phyloP scores from a whole-genome alignment of 768 basidiomycete species.

The Suillus variegatus region DNA sequence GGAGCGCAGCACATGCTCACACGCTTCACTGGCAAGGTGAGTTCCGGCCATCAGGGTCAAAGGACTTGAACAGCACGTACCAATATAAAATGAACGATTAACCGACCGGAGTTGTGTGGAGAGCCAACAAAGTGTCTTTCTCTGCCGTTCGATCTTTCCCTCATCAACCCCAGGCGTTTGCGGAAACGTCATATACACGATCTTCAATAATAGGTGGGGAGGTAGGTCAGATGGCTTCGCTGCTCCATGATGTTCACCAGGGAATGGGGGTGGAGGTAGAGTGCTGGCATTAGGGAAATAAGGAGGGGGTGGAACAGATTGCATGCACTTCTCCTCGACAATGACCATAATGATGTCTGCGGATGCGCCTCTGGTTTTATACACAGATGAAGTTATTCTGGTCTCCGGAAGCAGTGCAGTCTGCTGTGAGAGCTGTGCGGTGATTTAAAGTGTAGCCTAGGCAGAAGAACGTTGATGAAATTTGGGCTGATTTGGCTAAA shows the following conservation, averaged over 20 bases:
- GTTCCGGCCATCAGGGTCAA: background rate
- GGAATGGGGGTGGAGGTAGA: slow-evolving; percentile 38
- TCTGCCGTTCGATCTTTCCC: slow-evolving; percentile 49
- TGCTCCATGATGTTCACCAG: slow-evolving; percentile 15
- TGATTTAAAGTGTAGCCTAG: background rate
- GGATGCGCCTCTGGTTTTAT: background rate
- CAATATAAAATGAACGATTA: slow-evolving; percentile 67
- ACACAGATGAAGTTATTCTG: slow-evolving; percentile 5
- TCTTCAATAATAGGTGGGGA: slow-evolving; percentile 64
- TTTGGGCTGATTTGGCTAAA: background rate
- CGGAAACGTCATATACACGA: slow-evolving; percentile 69
- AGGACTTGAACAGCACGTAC: slow-evolving; percentile 33
- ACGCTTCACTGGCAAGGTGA: slow-evolving; percentile 42
- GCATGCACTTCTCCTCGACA: slow-evolving; percentile 44
- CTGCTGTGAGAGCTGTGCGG: background rate
- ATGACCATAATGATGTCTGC: slow-evolving; percentile 37
- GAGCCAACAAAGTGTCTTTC: slow-evolving; percentile 75
- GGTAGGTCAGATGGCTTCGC: slow-evolving; percentile 44
- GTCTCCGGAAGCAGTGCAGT: slow-evolving; percentile 6
- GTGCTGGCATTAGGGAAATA: slow-evolving; percentile 28
- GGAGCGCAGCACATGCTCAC: slow-evolving; percentile 80
- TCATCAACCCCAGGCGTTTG: slow-evolving; percentile 41
- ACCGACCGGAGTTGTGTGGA: slow-evolving; percentile 62
- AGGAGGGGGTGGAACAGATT: slow-evolving; percentile 37
- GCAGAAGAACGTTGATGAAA: background rate